phyloP scores from a whole-genome alignment of 2,329 filamentous ascomycete genomes.

The Geosmithia morbida region DNA sequence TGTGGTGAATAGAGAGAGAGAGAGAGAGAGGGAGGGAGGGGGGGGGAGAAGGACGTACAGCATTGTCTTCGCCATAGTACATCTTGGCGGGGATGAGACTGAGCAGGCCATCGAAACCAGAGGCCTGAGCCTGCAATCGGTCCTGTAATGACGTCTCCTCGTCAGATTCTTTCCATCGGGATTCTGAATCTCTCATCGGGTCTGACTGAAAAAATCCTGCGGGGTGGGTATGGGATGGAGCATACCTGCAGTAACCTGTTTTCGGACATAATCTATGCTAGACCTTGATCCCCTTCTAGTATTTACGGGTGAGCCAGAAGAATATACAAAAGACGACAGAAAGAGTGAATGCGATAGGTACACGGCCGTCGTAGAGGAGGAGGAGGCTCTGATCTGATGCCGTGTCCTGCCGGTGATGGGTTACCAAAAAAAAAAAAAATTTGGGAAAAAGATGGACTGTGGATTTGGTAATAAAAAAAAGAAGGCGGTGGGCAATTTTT shows the following conservation, averaged over 20 bases:
- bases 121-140: conserved; percentile 42
- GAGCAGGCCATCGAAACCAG: conserved; percentile 75
- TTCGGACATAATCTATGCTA: no score
- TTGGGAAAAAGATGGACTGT: background rate
- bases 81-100: conserved; percentile 81
- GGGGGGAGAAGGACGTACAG: conserved; percentile 46
- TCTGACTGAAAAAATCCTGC: no score
- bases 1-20: no score
- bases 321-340: no score
- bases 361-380: background rate
- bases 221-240: no score
- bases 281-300: no score
- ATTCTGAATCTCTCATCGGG: no score
- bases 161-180: no score
- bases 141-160: conserved; percentile 29
- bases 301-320: background rate
- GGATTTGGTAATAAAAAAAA: background rate
- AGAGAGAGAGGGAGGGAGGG: no score
- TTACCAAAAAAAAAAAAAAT: background rate
- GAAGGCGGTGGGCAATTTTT: background rate
- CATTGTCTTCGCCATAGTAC: conserved; percentile 78
- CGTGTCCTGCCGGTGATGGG: background rate
- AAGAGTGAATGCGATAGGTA: background rate
- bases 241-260: conserved; percentile 32
- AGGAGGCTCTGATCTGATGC: no score